A percentile compares a stretch with the other conserved stretches of the same genome.
phyloP scores from a whole-genome alignment of 768 basidiomycete genomes.

The Lentinula sp. region DNA sequence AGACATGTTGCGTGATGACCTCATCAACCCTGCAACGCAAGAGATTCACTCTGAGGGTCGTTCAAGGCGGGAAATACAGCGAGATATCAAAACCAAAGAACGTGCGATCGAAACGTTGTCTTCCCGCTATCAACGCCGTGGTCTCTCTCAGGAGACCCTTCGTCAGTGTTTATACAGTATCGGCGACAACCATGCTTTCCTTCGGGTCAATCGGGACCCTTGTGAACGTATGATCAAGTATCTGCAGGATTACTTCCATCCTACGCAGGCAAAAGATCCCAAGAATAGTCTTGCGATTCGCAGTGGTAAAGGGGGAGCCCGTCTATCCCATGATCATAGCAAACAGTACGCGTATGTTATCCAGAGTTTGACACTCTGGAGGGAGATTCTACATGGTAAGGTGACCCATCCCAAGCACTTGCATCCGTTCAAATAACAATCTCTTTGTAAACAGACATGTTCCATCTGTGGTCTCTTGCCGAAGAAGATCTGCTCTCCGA shows the following conservation, averaged over 20 bases:
- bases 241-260: slow-evolving; percentile 72
- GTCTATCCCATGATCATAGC: slow-evolving; percentile 78
- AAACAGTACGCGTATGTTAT: slow-evolving; percentile 84
- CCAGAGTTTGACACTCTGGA: slow-evolving; percentile 84
- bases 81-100: slow-evolving; percentile 80
- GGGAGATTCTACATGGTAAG: slow-evolving; percentile 78
- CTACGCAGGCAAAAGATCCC: slow-evolving; percentile 57
- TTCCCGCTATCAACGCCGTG: slow-evolving; percentile 49
- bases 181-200: slow-evolving; percentile 86
- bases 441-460: slow-evolving; percentile 59
- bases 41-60: slow-evolving; percentile 76
- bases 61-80: slow-evolving; percentile 71
- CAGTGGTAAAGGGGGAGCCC: slow-evolving; percentile 73
- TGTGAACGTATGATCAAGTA: slow-evolving; percentile 80
- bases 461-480: slow-evolving; percentile 77
- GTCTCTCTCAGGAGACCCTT: slow-evolving; percentile 58
- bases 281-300: slow-evolving; percentile 73
- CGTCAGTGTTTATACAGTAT: slow-evolving; percentile 83
- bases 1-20: slow-evolving; percentile 70
- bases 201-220: slow-evolving; percentile 81
- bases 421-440: neutral
- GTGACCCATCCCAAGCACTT: neutral
- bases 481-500: slow-evolving; percentile 81
- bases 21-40: slow-evolving; percentile 70
- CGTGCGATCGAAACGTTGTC: slow-evolving; percentile 77